These are phyloP conservation scores for Bisporella sp. DNA, from an alignment of 2,329 filamentous ascomycete genomes.

Conservation along the genomic window DNA sequence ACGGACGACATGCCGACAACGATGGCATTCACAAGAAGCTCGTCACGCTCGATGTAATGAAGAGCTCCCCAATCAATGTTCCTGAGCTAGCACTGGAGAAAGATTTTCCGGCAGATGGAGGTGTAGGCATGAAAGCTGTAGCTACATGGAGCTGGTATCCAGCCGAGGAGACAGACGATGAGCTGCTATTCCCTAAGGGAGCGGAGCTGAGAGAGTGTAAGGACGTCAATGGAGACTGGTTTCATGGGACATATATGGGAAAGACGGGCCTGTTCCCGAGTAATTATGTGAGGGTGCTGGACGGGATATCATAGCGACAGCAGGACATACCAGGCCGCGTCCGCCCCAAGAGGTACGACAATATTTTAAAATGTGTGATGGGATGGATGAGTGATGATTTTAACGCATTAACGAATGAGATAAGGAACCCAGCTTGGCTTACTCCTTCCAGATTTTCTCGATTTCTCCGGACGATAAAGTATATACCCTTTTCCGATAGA, in stretches of 20 bases:
- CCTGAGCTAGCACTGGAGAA: conserved; percentile 16
- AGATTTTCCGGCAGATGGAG: conserved; percentile 68
- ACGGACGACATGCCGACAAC: conserved; percentile 21
- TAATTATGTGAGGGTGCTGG: conserved; percentile 57
- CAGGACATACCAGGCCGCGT: too few species aligned
- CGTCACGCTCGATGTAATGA: conserved; percentile 44
- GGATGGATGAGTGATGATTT: too few species aligned
- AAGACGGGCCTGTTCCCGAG: conserved; percentile 73
- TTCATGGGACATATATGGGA: conserved; percentile 79
- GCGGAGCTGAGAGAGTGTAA: conserved; percentile 79
- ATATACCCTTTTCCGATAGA: too few species aligned
- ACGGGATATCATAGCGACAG: not conserved
- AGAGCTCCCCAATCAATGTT: conserved; percentile 28
- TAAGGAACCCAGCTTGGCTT: too few species aligned
- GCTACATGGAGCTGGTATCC: conserved; percentile 79
- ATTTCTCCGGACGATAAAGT: too few species aligned
- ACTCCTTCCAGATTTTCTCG: too few species aligned
- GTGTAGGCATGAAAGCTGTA: conserved; percentile 53
- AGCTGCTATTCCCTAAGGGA: conserved; percentile 75
- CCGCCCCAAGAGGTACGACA: too few species aligned
- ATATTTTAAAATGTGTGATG: too few species aligned
- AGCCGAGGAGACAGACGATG: conserved; percentile 52
- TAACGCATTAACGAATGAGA: too few species aligned
- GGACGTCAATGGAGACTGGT: conserved; percentile 89
- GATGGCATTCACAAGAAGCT: conserved; percentile 37